Evolutionary conservation across 768 basidiomycete genomes (phyloP).

Genomic region (Termitomyces sp.): DNA sequence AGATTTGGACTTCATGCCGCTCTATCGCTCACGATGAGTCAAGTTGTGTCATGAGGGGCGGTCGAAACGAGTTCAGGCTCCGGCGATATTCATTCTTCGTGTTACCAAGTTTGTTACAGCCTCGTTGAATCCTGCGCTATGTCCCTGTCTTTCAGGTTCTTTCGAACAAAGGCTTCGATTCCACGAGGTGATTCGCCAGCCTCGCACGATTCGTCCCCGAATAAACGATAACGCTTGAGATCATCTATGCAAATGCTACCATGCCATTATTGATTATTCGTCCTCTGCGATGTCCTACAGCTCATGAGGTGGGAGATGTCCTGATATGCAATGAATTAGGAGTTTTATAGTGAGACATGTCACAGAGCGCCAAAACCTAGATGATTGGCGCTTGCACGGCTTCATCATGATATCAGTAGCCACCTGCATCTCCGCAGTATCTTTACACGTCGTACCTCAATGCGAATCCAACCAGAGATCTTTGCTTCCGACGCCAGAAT

Average conservation of each 20-base stretch:
- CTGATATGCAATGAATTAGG: not conserved
- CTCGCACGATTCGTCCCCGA: not conserved
- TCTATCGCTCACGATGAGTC: not conserved
- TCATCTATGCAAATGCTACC: not conserved
- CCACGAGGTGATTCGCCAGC: not conserved
- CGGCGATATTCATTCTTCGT: not conserved
- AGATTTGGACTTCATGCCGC: not conserved
- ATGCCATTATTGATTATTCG: too few species aligned
- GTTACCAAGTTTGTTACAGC: not conserved
- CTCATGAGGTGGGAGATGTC: too few species aligned
- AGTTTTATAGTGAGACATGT: not conserved
- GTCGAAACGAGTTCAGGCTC: not conserved
- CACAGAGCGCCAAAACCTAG: not conserved
- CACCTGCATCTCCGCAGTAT: not conserved
- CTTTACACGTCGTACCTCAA: not conserved
- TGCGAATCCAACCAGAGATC: slow-evolving; percentile 7
- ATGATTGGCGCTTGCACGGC: not conserved
- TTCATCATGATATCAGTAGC: not conserved
- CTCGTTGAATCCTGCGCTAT: not conserved
- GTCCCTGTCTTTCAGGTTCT: not conserved
- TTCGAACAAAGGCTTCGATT: not conserved
- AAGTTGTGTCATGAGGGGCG: not conserved
- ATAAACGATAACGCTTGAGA: not conserved
- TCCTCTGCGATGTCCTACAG: too few species aligned
- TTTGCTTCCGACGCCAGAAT: slow-evolving; percentile 9